Conservation (phyloP, 495 filamentous ascomycete genomes). For the Penicillium argentinense region DNA sequence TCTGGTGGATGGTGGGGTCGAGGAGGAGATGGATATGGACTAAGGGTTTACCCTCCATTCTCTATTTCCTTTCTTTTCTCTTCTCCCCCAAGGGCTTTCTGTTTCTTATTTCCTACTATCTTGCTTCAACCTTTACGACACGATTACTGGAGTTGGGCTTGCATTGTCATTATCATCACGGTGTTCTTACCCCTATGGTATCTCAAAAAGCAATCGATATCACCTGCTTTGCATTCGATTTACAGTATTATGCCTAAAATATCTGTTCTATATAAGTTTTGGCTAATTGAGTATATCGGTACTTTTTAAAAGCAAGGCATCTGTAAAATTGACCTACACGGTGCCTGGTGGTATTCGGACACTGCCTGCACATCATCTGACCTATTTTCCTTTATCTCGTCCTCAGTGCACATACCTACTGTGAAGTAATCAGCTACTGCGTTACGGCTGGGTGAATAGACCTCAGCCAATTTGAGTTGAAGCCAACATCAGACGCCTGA, state of each 20-base stretch:
- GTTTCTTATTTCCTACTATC: conserved; percentile 14
- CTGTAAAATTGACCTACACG: background rate
- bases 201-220: conserved; percentile 31
- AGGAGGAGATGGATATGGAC: conserved; percentile 72
- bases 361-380: background rate
- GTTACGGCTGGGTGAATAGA: no score
- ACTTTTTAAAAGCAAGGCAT: no score
- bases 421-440: no score
- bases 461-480: no score
- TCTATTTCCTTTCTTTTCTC: conserved; percentile 9
- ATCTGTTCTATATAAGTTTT: background rate
- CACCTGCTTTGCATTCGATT: conserved; percentile 26
- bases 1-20: conserved; percentile 64
- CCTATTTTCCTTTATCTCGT: background rate
- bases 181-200: conserved; percentile 18
- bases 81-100: conserved; percentile 2
- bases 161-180: conserved; percentile 27
- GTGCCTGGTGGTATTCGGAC: background rate
- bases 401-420: no score
- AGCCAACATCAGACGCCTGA: no score
- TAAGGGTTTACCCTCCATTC: conserved; percentile 33
- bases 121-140: conserved; percentile 30
- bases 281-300: no score
- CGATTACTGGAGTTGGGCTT: conserved; percentile 35
- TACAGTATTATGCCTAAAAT: conserved; percentile 11